A percentile compares a stretch with the other conserved stretches of the same genome.
phyloP scores from a whole-genome alignment of 2,329 filamentous ascomycete genomes.

The Bimuria novae-zelandiae region DNA sequence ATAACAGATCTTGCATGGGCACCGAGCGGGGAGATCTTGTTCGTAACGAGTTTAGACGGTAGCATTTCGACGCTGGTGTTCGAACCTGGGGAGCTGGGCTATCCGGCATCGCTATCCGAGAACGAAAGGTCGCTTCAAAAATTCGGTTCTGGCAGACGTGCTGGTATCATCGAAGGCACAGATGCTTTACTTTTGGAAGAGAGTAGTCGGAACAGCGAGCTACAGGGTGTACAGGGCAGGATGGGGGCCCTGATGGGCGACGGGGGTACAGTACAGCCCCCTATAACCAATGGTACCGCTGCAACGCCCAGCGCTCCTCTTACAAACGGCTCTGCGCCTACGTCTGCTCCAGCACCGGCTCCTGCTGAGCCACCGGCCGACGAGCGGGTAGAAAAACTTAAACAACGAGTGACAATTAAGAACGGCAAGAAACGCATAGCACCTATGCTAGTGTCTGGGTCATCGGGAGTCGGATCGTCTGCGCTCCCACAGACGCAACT shows the following conservation, averaged over 20 bases:
- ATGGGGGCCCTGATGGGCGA: slow-evolving; percentile 99
- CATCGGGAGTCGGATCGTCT: slow-evolving; percentile 82
- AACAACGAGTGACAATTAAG: slow-evolving; percentile 92
- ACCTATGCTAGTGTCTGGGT: slow-evolving; percentile 82
- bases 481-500: slow-evolving; percentile 88
- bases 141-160: slow-evolving; percentile 85
- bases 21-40: slow-evolving; percentile 86
- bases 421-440: slow-evolving; percentile 96
- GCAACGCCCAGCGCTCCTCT: slow-evolving; percentile 14
- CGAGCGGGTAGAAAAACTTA: slow-evolving; percentile 70
- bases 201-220: slow-evolving; percentile 87
- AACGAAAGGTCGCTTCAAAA: slow-evolving; percentile 93
- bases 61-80: slow-evolving; percentile 83
- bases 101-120: slow-evolving; percentile 81
- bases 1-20: slow-evolving; percentile 95
- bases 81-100: slow-evolving; percentile 84
- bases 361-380: slow-evolving; percentile 50
- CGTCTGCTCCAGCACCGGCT: slow-evolving; percentile 32
- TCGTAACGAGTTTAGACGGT: slow-evolving; percentile 85
- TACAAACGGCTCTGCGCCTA: slow-evolving; percentile 49
- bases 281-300: slow-evolving; percentile 57
- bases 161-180: slow-evolving; percentile 90
- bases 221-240: slow-evolving; percentile 85
- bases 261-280: slow-evolving; percentile 51
- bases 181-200: slow-evolving; percentile 87